These are phyloP conservation scores for Echites panduratus DNA, from an alignment of 257 asterid species.

Conservation along the genomic window DNA sequence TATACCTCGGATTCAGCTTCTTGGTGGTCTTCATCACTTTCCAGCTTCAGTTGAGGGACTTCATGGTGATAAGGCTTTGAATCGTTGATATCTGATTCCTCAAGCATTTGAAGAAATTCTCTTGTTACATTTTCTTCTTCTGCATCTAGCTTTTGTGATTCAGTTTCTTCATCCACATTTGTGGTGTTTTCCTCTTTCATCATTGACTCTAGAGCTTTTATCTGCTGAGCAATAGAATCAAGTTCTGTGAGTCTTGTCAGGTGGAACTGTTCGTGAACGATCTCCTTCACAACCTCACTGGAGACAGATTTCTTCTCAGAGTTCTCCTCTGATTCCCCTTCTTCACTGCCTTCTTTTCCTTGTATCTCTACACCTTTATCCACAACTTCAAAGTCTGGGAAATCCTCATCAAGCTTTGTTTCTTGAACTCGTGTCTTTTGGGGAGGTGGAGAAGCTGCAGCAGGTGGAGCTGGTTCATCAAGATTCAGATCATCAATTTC, in stretches of 20 bases:
- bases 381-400: constrained; percentile 75
- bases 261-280: constrained; percentile 62
- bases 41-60: constrained; percentile 16
- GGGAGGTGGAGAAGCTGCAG: constrained; percentile 12
- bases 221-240: constrained; percentile 80
- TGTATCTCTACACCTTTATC: constrained; percentile 81
- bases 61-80: constrained; percentile 23
- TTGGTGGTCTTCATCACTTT: constrained; percentile 23
- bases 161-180: constrained; percentile 41
- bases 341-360: constrained; percentile 28
- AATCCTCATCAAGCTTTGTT: constrained; percentile 46
- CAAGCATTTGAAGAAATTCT: constrained; percentile 82
- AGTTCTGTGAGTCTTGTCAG: constrained; percentile 58
- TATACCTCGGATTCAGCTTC: constrained; percentile 28
- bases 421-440: constrained; percentile 31
- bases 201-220: constrained; percentile 81
- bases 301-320: constrained; percentile 57
- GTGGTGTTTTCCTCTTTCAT: constrained; percentile 45
- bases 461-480: constrained; percentile 50
- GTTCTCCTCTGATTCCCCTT: constrained; percentile 33
- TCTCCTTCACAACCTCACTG: constrained; percentile 78
- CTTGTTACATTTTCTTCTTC: constrained; percentile 79
- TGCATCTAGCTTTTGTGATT: constrained; percentile 55
- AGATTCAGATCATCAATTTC: constrained; percentile 80
- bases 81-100: constrained; percentile 34